Evolutionary conservation across 257 asterid genomes (phyloP).

Genomic region (Solanum ossicruentum): DNA sequence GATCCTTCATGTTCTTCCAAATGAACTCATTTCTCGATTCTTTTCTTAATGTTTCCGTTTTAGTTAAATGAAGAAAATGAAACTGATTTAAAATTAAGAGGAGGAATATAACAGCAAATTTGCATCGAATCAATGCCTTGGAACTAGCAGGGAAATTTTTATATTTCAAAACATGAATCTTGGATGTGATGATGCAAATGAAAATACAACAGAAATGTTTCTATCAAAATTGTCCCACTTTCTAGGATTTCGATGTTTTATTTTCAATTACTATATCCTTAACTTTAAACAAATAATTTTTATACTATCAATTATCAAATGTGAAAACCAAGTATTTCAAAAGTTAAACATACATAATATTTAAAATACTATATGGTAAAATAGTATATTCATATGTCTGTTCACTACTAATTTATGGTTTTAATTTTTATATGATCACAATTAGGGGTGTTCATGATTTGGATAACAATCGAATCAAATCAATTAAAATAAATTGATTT

Average conservation of each 20-base stretch:
- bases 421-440: not conserved
- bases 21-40: not conserved
- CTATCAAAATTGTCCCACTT: not conserved
- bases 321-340: not conserved
- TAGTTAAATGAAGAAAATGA: not conserved
- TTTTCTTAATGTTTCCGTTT: not conserved
- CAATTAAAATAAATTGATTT: too few relatives aligned
- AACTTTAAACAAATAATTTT: not conserved
- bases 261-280: not conserved
- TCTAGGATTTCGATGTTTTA: not conserved
- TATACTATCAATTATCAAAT: not conserved
- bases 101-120: not conserved
- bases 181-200: not conserved
- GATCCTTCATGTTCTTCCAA: not conserved
- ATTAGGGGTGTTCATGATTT: too few relatives aligned
- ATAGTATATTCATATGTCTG: not conserved
- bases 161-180: not conserved
- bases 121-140: not conserved
- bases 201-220: not conserved
- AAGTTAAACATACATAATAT: not conserved
- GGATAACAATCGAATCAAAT: too few relatives aligned
- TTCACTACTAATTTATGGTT: not conserved
- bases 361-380: not conserved
- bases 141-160: not conserved
- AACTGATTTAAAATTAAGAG: not conserved